Evolutionary conservation across 2,329 filamentous ascomycete species (phyloP), one percentile per base, ranked within the genome.

Genomic region (Trichoderma aggressivum): DNA sequence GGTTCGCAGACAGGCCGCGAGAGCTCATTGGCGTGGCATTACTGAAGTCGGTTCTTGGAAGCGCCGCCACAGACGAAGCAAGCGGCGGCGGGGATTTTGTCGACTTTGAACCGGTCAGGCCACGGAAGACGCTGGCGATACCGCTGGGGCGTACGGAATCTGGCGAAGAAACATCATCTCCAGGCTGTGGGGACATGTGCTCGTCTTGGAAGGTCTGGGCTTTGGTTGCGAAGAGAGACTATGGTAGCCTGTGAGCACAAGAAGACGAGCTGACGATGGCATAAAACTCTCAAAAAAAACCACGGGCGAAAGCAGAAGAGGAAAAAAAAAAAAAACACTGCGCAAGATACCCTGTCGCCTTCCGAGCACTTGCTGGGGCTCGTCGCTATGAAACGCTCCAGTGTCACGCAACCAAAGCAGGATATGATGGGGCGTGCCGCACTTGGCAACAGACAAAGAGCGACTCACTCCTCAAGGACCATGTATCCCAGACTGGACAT

Each of bases 111-210:
- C 84, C 85, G 62, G 89, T 86, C 75, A 91, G 81, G 75, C 86
- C 88, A 76, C 89, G 89, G 78, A 91, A 88, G 73, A 91, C 88
- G 75, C 87, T 87, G 75, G 87, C 88, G 75, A 91, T 83, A 75
- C 87, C 88, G 73, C 88, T 84, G 53, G 84, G 79, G 76, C 81
- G 84, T 81, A 84, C 87, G 71, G 86, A 82, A 78, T 91, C 88
- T 76, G 86, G 84, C 73, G 85, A 84, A 72, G 84, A 83, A 74
- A 82, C 78, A 76, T 85, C 86, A 83, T 90, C 88, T 83, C 87
- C 87, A 75, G 85, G 82, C 77, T 85, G 84, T 72, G 87, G 86
- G 81, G 88, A 86, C 89, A 91, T 91, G 83, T 84, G 84, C 80
- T 83, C 82, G 80, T 83, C 75, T 73, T 77, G 74, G 47, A 74